phyloP scores from a whole-genome alignment of 2,329 filamentous ascomycete species.

The Diaporthe helianthi region DNA sequence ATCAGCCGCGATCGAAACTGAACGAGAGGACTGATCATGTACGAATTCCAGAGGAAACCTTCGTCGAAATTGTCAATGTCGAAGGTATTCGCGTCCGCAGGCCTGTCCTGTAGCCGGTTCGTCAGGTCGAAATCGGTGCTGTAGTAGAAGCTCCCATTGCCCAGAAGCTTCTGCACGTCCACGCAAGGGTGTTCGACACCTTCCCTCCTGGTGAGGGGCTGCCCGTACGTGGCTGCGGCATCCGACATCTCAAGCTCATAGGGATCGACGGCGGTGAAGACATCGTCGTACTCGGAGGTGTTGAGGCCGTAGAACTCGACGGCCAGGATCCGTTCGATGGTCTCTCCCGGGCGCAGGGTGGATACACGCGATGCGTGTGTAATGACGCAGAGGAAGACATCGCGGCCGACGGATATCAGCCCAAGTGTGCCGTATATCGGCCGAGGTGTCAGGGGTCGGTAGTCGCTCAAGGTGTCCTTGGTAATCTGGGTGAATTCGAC shows the following conservation, averaged over 20 bases:
- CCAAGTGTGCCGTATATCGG: slow-evolving; percentile 87
- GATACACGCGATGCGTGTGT: slow-evolving; percentile 81
- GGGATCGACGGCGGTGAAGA: slow-evolving; percentile 61
- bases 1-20: slow-evolving; percentile 86
- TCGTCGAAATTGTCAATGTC: slow-evolving; percentile 93
- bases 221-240: slow-evolving; percentile 54
- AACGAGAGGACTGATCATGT: slow-evolving; percentile 94
- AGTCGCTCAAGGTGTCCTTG: slow-evolving; percentile 74
- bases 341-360: slow-evolving; percentile 84
- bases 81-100: slow-evolving; percentile 78
- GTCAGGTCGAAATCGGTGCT: slow-evolving; percentile 98
- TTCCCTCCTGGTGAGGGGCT: slow-evolving; percentile 69
- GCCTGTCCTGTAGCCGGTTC: slow-evolving; percentile 86
- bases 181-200: slow-evolving; percentile 86
- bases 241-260: slow-evolving; percentile 59
- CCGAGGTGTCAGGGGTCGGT: slow-evolving; percentile 75
- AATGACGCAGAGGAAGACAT: slow-evolving; percentile 92
- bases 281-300: slow-evolving; percentile 83
- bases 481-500: slow-evolving; percentile 80
- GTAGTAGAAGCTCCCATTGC: slow-evolving; percentile 96
- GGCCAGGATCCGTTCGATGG: slow-evolving; percentile 82
- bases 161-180: slow-evolving; percentile 88
- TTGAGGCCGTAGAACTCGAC: slow-evolving; percentile 96
- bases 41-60: slow-evolving; percentile 96
- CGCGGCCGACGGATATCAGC: slow-evolving; percentile 80